Evolutionary conservation across 1,139 yeast species (phyloP).

Genomic region (Candida pseudoviswanathii): DNA sequence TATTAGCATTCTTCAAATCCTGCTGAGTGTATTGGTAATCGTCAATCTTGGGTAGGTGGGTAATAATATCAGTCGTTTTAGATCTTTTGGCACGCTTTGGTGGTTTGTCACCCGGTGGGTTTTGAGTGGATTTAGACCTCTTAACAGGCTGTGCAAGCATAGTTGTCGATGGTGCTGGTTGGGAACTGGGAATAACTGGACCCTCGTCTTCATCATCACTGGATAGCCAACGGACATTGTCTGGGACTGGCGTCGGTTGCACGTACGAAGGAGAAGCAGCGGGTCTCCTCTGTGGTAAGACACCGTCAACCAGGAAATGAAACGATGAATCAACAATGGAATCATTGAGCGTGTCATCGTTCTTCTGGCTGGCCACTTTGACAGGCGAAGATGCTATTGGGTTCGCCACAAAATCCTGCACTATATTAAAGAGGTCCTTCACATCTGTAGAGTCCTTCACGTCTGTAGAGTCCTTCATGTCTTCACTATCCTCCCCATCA

Average conservation of each 20-base stretch:
- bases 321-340: conserved; percentile 17
- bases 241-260: conserved; percentile 7
- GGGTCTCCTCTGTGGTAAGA: neutral
- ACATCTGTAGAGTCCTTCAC: neutral
- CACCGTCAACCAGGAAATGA: conserved; percentile 10
- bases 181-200: conserved; percentile 5
- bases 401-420: neutral
- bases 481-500: conserved; percentile 3
- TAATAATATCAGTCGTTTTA: conserved; percentile 9
- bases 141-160: conserved; percentile 6
- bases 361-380: neutral
- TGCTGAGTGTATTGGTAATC: conserved; percentile 23
- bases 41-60: conserved; percentile 11
- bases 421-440: neutral
- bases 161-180: neutral
- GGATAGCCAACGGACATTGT: conserved; percentile 15
- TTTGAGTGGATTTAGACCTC: conserved; percentile 12
- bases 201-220: conserved; percentile 14
- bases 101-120: neutral
- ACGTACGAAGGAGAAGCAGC: too few relatives aligned
- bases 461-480: neutral
- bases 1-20: conserved; percentile 53
- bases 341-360: conserved; percentile 5
- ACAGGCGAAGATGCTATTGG: conserved; percentile 6
- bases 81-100: conserved; percentile 8